A percentile compares a stretch with the other conserved stretches of the same genome.
Evolutionary conservation across 2,329 filamentous ascomycete genomes (phyloP).

Genomic region (Thyridium curvatum): DNA sequence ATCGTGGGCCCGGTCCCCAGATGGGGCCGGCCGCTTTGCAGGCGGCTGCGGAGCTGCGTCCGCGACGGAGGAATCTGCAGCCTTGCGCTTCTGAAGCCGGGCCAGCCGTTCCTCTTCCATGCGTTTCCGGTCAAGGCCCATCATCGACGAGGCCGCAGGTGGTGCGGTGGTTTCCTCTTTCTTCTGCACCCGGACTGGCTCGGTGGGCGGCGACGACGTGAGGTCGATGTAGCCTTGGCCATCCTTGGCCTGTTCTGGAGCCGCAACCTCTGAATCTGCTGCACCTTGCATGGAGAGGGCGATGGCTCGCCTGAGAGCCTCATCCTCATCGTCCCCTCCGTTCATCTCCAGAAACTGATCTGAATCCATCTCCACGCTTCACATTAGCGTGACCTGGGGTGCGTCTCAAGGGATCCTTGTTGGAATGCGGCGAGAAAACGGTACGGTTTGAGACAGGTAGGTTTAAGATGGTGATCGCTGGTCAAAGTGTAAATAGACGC

Average conservation of each 20-base stretch:
- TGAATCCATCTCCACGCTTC: constrained; percentile 14
- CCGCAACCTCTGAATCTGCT: background rate
- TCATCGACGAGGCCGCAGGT: constrained; percentile 27
- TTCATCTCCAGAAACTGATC: constrained; percentile 17
- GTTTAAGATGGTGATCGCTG: too few species aligned
- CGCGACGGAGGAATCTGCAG: constrained; percentile 1
- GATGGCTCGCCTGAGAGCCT: constrained; percentile 55
- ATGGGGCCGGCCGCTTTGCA: constrained; percentile 2
- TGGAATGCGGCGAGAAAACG: too few species aligned
- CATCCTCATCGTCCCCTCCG: constrained; percentile 43
- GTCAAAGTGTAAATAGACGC: too few species aligned
- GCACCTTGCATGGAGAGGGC: constrained; percentile 43
- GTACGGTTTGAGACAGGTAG: too few species aligned
- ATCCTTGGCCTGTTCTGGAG: constrained; percentile 9
- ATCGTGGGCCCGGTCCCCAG: too few species aligned
- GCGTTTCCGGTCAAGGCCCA: constrained; percentile 64
- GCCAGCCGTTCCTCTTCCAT: constrained; percentile 83
- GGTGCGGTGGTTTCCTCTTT: constrained; percentile 14
- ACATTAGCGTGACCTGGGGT: too few species aligned
- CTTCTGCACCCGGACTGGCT: background rate
- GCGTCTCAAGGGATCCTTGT: too few species aligned
- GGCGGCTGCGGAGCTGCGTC: constrained; percentile 4
- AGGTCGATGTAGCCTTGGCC: constrained; percentile 10
- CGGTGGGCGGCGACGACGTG: constrained; percentile 6
- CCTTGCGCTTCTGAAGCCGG: constrained; percentile 53